These are phyloP conservation scores for Excoecaria cochinchinensis DNA, from an alignment of 345 rosid species.

Conservation along the genomic window DNA sequence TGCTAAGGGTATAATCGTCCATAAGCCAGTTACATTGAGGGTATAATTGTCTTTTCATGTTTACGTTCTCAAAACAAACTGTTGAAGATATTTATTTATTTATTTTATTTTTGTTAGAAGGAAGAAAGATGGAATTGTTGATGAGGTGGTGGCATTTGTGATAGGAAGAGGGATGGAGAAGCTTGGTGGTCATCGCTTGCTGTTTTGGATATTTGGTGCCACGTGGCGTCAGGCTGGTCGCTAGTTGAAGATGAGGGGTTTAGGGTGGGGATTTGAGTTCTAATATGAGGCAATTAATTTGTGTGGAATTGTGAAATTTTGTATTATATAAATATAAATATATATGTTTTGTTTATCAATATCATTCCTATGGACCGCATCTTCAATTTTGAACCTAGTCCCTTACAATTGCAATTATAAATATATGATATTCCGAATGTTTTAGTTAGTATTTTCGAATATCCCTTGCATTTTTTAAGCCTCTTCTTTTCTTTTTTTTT, in stretches of 20 bases:
- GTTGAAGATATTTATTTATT: background rate
- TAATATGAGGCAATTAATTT: background rate
- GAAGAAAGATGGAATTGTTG: slow-evolving; percentile 36
- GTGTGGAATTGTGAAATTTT: no score
- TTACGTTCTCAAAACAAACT: background rate
- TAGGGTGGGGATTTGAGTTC: slow-evolving; percentile 45
- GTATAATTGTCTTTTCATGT: background rate
- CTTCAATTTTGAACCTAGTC: no score
- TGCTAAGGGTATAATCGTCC: slow-evolving; percentile 1
- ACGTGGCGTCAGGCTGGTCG: slow-evolving; percentile 49
- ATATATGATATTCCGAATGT: no score
- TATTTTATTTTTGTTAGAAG: background rate
- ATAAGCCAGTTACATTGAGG: background rate
- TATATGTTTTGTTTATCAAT: no score
- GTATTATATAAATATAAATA: no score
- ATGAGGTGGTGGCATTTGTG: slow-evolving; percentile 52
- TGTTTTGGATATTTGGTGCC: slow-evolving; percentile 51
- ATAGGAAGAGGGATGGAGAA: slow-evolving; percentile 46
- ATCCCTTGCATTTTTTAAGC: no score
- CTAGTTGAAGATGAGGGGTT: slow-evolving; percentile 49
- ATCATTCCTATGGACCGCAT: no score
- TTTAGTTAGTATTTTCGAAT: no score
- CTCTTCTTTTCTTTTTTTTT: no score
- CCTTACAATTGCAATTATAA: no score
- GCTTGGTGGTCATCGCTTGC: slow-evolving; percentile 48